Conservation (phyloP, 2,329 filamentous ascomycete genomes). For the Tricladium varicosporioides region DNA sequence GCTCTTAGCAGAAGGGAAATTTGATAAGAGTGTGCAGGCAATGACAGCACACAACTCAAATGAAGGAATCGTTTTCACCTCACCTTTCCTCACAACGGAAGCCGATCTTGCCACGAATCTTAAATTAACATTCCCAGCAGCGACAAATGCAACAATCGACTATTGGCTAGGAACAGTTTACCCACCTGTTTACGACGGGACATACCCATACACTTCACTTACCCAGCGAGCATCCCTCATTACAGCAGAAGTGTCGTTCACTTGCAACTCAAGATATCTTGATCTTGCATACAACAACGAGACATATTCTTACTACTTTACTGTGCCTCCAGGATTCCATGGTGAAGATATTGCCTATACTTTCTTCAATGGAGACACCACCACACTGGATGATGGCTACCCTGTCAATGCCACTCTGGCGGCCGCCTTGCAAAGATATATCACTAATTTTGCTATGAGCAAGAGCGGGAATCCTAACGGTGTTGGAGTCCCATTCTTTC, state of each 20-base stretch:
- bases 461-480: conserved; percentile 28
- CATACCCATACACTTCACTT: conserved; percentile 43
- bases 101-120: conserved; percentile 11
- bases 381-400: conserved; percentile 21
- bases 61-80: conserved; percentile 33
- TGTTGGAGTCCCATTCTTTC: conserved; percentile 21
- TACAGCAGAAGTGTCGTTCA: conserved; percentile 43
- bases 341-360: conserved; percentile 51
- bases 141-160: conserved; percentile 13
- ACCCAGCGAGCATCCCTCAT: conserved; percentile 42
- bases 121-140: conserved; percentile 18
- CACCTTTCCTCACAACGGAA: conserved; percentile 31
- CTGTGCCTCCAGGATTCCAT: conserved; percentile 51
- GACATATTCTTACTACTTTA: conserved; percentile 52
- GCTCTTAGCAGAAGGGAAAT: conserved; percentile 42
- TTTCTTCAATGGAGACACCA: conserved; percentile 44
- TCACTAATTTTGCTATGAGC: conserved; percentile 34
- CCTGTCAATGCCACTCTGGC: conserved; percentile 35
- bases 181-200: conserved; percentile 46
- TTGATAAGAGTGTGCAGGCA: conserved; percentile 41
- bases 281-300: conserved; percentile 44
- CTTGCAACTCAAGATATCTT: conserved; percentile 52
- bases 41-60: conserved; percentile 46
- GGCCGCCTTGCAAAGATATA: conserved; percentile 36
- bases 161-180: conserved; percentile 47